Evolutionary conservation across 371 early-diverging fungal species (phyloP), one percentile per base, ranked within the genome.

Genomic region (Mortierella sp.): DNA sequence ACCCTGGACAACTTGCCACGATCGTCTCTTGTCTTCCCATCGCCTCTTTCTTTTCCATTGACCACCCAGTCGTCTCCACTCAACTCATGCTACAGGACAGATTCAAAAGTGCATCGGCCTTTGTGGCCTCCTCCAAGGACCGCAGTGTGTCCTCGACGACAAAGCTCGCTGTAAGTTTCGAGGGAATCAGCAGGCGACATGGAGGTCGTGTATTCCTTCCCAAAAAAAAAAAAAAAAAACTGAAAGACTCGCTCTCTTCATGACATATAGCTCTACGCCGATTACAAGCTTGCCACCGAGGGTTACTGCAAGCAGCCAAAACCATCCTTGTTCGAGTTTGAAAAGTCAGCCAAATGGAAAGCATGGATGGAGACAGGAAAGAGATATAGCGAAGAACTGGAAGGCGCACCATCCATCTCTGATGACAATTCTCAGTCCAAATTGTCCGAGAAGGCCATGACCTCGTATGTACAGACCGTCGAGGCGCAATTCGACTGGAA

Each of bases 341-440:
- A 76, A 52, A 76, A 76, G 51, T 49, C 65, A 21, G 76, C 76
- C 26, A 76, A 76, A 28, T 76, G 76, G 76, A 76, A 76, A n/a
- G 66, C 76, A 1, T 76, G 76, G 76, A 76, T 64, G 41, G 70
- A 76, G 39, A 51, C 76, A 0, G 76, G 69, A 30, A 66, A 69
- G 3, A 18, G 38, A 0, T 69, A 69, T 28, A 4, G 27, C 31
- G 34, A 62, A 38, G 62, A 69, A 39, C 50, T 64, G 23, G 21
- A 43, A 18, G 43, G 31, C 23, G 51, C 57, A 39, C 23, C 13
- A 27, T 0, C 6, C 50, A n/a, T 13, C 55, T 1, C 18, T 43
- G 2, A 42, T 10, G n/a, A 42, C 23, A 31, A 54, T 47, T 45
- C 18, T 31, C 0, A 12, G 50, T 3, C 4, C 3, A 14, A 68